phyloP scores from a whole-genome alignment of 208 protist genomes.

The Crithidia mellificae region DNA sequence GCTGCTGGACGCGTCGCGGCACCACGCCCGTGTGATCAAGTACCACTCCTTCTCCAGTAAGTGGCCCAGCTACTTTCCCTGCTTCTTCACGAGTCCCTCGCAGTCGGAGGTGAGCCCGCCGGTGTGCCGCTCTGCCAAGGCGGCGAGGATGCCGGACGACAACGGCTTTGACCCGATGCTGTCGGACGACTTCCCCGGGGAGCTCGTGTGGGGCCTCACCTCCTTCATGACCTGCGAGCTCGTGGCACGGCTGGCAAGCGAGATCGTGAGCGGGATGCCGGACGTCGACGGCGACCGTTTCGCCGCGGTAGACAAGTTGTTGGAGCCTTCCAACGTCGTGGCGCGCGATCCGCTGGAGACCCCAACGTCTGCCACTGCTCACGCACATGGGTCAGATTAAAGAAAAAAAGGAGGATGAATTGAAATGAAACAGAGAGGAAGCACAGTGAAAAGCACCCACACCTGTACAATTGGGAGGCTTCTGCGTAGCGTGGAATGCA shows the following conservation, averaged over 20 bases:
- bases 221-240: constrained; percentile 77
- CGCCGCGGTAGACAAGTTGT: constrained; percentile 6
- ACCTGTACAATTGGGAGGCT: too few species aligned
- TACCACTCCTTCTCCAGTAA: constrained; percentile 31
- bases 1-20: constrained; percentile 44
- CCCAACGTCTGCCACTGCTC: not conserved
- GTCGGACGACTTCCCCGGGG: constrained; percentile 65
- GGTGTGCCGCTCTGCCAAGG: constrained; percentile 28
- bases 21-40: constrained; percentile 68
- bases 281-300: not conserved
- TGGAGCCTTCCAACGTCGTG: constrained; percentile 25
- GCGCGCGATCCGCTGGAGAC: constrained; percentile 25
- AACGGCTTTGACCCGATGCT: constrained; percentile 54
- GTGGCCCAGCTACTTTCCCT: constrained; percentile 69
- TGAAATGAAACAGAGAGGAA: not conserved
- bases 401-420: not conserved
- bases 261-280: not conserved
- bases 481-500: too few species aligned
- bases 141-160: constrained; percentile 42
- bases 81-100: constrained; percentile 73
- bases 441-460: not conserved
- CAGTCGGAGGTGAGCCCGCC: constrained; percentile 30
- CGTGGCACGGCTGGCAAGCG: constrained; percentile 48
- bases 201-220: constrained; percentile 87
- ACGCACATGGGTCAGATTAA: constrained; percentile 1